Evolutionary conservation across 768 basidiomycete genomes (phyloP), one percentile per base, ranked within the genome.

Genomic region (Russula dissimulans): DNA sequence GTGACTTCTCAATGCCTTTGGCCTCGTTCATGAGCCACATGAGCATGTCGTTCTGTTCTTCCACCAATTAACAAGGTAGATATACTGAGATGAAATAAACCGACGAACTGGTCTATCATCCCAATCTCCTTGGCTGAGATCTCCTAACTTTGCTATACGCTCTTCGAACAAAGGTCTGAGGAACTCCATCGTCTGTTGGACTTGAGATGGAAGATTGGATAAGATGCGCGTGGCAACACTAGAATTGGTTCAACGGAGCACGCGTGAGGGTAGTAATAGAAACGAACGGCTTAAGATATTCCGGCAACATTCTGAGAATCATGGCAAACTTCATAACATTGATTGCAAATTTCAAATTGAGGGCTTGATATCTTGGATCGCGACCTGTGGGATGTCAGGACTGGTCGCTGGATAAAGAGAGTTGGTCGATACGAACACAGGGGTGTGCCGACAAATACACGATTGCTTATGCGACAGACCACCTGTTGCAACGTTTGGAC

Each of bases 391-490:
- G 22, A 22, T 34, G 17, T 45, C 29, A 34, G 55, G 12, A 31
- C 32, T 3, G 10, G 46, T 14, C 14, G 14, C 14, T 4, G 18
- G 11, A 3, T 8, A n/a, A 43, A 11, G 26, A 31, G 48, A 12
- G 46, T 41, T 36, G 31, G 43, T 29, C 11, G 22, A 8, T 29
- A 62, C 72, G 50, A 48, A 77, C 75, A 76, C 0, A 70, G 49
- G 17, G 72, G 71, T 6, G 68, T 29, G 8, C 74, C 74, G 5
- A 76, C 69, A 54, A 75, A 75, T 31, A 72, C 59, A 3, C 74
- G 71, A 54, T 70, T 75, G 17, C 67, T 67, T 3, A 67, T 64
- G 9, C 71, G 67, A 5, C 69, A 68, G 6, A 73, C 57, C 29
- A 73, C 69, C 17, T 67, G 62, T 58, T 63, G 68, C 26, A 70